Evolutionary conservation across 169 alveolate genomes (phyloP), one percentile per base, ranked within the genome.

Genomic region (Theileria orientalis): DNA sequence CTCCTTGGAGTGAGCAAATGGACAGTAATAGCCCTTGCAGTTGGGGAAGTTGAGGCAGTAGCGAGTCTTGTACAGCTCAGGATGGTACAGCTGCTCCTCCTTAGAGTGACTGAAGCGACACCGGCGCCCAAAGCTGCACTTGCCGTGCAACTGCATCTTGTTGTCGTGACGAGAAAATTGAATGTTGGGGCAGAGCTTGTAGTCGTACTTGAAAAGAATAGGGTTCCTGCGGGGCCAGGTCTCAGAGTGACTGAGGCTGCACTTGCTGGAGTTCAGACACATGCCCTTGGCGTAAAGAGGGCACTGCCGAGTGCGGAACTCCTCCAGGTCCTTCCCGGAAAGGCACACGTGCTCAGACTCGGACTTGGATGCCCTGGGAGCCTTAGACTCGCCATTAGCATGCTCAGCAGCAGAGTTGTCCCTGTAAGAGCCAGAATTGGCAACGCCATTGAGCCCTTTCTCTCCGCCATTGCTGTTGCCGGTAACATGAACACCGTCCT

Each of bases 71-170:
- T 92, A 94, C 66, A 90, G 82, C 62, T 94, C 83, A 0, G 98
- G 98, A 72, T 94, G 98, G 76, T 94, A 94, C 52, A 90, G 82
- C 35, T 93, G 93, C 76, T 94, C 98, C 66, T 94, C 98, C 37
- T 90, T 74, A n/a, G 96, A 90, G 85, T 94, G 98, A 13, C 97
- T 90, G 83, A 90, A 94, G 30, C 92, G 94, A 69, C 98, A 94
- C 57, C 83, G 85, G 52, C 95, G 83, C 8, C 96, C 96, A 37
- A 92, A 76, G 47, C 70, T 85, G 73, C 97, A 94, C 63, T 85
- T 84, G 42, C 94, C 89, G 21, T 64, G 75, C 44, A 82, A 35
- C 67, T 74, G 84, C 89, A 82, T 82, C 59, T 82, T 82, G 52
- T 82, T 74, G 23, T 69, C 76, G 35, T n/a, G n/a, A 44, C 85